Evolutionary conservation across 352 stramenopile genomes (phyloP).

Genomic region (Stephanocyclus meneghinianus): DNA sequence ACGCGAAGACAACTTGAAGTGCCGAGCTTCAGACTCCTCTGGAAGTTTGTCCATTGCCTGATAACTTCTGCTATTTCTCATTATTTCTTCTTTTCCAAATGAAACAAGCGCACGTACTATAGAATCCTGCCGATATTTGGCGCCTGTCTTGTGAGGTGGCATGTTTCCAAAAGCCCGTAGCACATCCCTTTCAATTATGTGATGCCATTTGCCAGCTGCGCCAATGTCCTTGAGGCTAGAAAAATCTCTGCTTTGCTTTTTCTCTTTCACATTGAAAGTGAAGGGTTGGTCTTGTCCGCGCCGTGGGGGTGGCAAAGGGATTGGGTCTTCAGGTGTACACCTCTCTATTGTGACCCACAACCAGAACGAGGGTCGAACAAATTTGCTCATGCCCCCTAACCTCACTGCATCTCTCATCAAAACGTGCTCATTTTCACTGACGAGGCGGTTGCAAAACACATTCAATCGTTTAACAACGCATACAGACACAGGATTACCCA

Average conservation of each 20-base stretch:
- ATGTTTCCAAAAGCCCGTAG: conserved; percentile 79
- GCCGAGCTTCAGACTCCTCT: conserved; percentile 48
- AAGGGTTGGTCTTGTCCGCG: conserved; percentile 19
- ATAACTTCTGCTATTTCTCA: conserved; percentile 48
- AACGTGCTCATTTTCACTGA: conserved; percentile 76
- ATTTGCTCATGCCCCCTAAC: conserved; percentile 74
- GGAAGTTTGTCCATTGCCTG: conserved; percentile 55
- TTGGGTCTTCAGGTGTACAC: conserved; percentile 48
- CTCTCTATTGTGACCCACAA: conserved; percentile 78
- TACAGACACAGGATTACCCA: conserved; percentile 77
- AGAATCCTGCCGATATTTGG: conserved; percentile 68
- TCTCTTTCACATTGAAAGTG: not conserved
- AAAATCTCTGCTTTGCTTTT: conserved; percentile 38
- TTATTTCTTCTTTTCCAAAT: conserved; percentile 67
- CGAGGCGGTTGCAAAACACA: conserved; percentile 65
- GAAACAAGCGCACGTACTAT: conserved; percentile 81
- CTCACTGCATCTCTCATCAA: conserved; percentile 78
- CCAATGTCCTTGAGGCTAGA: conserved; percentile 53
- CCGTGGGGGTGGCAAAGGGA: conserved; percentile 36
- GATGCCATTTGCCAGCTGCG: conserved; percentile 72
- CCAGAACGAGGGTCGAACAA: conserved; percentile 78
- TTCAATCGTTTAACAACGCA: conserved; percentile 77
- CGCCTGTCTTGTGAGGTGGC: conserved; percentile 79
- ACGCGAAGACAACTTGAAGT: conserved; percentile 51
- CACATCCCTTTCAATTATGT: conserved; percentile 80